Evolutionary conservation across 139 green algal genomes (phyloP).

Genomic region (Zygnema circumcarinatum): DNA sequence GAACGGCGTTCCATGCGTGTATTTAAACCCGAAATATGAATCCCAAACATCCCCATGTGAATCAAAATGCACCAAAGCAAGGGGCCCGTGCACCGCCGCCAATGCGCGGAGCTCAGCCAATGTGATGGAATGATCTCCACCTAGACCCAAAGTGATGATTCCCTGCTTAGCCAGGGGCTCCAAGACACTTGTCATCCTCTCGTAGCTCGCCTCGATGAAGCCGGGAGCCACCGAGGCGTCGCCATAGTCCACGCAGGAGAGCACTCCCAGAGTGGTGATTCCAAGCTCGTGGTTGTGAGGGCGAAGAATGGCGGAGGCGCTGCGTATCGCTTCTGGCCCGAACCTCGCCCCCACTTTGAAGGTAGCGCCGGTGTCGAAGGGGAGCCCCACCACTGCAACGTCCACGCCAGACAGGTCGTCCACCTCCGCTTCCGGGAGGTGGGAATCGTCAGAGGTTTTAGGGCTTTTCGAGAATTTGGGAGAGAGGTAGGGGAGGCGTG

Average conservation of each 20-base stretch:
- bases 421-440: not conserved
- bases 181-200: not conserved
- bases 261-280: conserved; percentile 2
- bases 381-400: conserved; percentile 31
- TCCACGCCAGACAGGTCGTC: not conserved
- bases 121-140: conserved; percentile 39
- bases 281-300: conserved; percentile 4
- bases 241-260: conserved; percentile 17
- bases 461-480: no score
- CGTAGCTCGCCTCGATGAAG: conserved; percentile 14
- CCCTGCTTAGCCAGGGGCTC: not conserved
- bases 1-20: conserved; percentile 47
- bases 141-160: conserved; percentile 24
- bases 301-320: conserved; percentile 32
- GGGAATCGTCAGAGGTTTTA: no score
- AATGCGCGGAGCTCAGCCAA: conserved; percentile 19
- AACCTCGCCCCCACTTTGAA: conserved; percentile 35
- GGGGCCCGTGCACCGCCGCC: not conserved
- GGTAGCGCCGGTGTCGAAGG: conserved; percentile 36
- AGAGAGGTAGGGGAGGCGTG: conserved; percentile 22
- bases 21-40: conserved; percentile 38
- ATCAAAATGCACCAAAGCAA: conserved; percentile 49
- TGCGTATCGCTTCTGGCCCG: conserved; percentile 33
- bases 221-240: conserved; percentile 5
- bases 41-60: conserved; percentile 38